Evolutionary conservation across 2,329 filamentous ascomycete species (phyloP).

Genomic region (Hymenotorrendiella dingleyae): DNA sequence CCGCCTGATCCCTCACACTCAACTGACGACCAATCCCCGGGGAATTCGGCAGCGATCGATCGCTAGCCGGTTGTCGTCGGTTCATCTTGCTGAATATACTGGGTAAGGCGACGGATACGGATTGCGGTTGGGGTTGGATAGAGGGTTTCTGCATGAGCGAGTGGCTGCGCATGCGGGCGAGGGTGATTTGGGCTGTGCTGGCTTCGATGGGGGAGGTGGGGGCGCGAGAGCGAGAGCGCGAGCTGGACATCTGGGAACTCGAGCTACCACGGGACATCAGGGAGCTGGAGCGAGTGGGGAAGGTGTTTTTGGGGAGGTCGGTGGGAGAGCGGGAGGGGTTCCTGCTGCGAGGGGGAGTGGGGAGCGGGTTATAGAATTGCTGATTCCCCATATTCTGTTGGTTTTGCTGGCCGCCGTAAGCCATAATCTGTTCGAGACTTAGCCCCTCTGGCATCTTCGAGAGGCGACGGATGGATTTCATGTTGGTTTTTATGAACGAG

Average conservation of each 20-base stretch:
- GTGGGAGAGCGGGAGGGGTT: slow-evolving; percentile 2
- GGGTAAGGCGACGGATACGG: slow-evolving; percentile 8
- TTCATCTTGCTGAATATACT: slow-evolving; percentile 17
- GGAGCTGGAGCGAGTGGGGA: not conserved
- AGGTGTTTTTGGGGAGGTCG: not conserved
- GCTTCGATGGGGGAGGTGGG: not conserved
- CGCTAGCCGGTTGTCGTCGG: slow-evolving; percentile 8
- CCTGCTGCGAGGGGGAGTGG: slow-evolving; percentile 7
- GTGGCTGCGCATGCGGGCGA: not conserved
- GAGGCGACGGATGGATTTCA: slow-evolving; percentile 37
- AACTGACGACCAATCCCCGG: too few relatives aligned
- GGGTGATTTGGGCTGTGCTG: not conserved
- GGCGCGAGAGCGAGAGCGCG: not conserved
- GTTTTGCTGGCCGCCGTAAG: slow-evolving; percentile 9
- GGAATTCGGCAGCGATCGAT: not conserved
- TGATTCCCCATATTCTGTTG: not conserved
- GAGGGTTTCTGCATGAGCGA: too few relatives aligned
- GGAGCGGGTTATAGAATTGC: not conserved
- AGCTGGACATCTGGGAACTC: not conserved
- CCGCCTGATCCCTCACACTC: too few relatives aligned
- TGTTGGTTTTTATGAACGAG: slow-evolving; percentile 38
- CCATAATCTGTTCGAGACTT: slow-evolving; percentile 17
- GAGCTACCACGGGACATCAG: too few relatives aligned
- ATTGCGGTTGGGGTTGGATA: slow-evolving; percentile 3
- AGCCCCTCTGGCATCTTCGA: slow-evolving; percentile 33